Conservation (phyloP, 1,139 yeast genomes). For the Scheffersomyces stambukii region DNA sequence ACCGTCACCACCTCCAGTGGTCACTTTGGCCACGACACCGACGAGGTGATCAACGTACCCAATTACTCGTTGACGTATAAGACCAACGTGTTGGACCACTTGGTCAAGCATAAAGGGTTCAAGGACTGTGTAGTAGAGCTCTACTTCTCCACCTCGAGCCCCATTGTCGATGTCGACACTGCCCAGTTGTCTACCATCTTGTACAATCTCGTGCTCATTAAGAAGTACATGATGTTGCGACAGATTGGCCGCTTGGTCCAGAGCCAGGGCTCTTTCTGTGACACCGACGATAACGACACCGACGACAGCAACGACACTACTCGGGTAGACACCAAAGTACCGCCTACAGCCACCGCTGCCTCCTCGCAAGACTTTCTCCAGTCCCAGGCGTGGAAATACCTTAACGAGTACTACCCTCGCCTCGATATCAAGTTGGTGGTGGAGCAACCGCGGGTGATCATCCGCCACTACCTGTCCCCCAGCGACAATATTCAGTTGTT, state of each 20-base stretch:
- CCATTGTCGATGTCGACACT: conserved; percentile 47
- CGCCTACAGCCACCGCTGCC: background rate
- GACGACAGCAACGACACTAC: conserved; percentile 1
- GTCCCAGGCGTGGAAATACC: conserved; percentile 9
- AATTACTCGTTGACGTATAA: conserved; percentile 49
- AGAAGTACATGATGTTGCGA: conserved; percentile 27
- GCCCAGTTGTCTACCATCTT: conserved; percentile 37
- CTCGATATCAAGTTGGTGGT: conserved; percentile 38
- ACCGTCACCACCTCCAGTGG: conserved; percentile 12
- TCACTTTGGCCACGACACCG: conserved; percentile 13
- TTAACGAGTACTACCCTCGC: conserved; percentile 43
- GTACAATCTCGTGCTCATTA: conserved; percentile 30
- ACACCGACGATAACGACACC: conserved; percentile 5
- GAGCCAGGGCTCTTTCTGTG: background rate
- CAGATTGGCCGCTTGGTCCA: conserved; percentile 12
- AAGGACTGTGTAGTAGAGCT: conserved; percentile 34
- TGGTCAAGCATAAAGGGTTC: conserved; percentile 34
- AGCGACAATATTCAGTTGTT: conserved; percentile 24
- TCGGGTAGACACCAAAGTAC: conserved; percentile 1
- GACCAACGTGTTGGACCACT: conserved; percentile 45
- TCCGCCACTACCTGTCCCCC: conserved; percentile 25
- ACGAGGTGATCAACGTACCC: conserved; percentile 51
- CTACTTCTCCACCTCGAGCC: conserved; percentile 44
- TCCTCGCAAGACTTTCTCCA: conserved; percentile 6
- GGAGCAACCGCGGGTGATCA: conserved; percentile 41